phyloP scores from a whole-genome alignment of 805 yeast species.

The Pichia gijzeniarum region DNA sequence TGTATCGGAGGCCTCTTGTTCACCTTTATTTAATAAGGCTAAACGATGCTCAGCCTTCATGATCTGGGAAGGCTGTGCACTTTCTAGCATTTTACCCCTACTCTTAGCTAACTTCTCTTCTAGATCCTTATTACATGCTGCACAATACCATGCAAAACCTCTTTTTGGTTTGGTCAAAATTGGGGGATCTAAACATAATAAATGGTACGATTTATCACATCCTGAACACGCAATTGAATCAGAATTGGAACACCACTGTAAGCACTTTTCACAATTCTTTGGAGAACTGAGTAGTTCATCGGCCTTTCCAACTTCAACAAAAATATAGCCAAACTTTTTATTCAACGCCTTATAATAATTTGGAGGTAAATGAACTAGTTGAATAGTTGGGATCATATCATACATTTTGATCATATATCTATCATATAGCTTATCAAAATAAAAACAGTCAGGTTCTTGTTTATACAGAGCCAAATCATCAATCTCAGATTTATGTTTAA shows the following conservation, averaged over 20 bases:
- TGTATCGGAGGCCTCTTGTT: too few relatives aligned
- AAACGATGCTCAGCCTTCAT: conserved; percentile 6
- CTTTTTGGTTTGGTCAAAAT: conserved; percentile 69
- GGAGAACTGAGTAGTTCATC: conserved; percentile 59
- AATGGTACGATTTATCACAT: conserved; percentile 66
- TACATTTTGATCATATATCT: conserved; percentile 78
- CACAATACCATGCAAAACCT: conserved; percentile 91
- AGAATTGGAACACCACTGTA: conserved; percentile 73
- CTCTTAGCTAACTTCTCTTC: conserved; percentile 36
- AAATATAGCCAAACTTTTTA: conserved; percentile 66
- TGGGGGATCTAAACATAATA: conserved; percentile 85
- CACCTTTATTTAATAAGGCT: not conserved
- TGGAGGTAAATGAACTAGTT: conserved; percentile 50
- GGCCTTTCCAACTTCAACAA: conserved; percentile 63
- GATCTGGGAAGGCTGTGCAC: conserved; percentile 24
- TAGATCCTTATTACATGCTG: conserved; percentile 57
- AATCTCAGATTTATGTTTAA: conserved; percentile 63
- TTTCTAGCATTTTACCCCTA: conserved; percentile 31
- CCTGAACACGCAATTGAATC: conserved; percentile 79
- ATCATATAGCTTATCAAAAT: conserved; percentile 81
- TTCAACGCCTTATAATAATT: conserved; percentile 55
- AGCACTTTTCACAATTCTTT: conserved; percentile 65
- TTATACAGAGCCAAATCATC: conserved; percentile 50
- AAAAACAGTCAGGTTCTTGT: conserved; percentile 61
- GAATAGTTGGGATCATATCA: conserved; percentile 63